Evolutionary conservation across 2,329 filamentous ascomycete genomes (phyloP), one percentile per base, ranked within the genome.

Genomic region (Xylariaceae sp.): DNA sequence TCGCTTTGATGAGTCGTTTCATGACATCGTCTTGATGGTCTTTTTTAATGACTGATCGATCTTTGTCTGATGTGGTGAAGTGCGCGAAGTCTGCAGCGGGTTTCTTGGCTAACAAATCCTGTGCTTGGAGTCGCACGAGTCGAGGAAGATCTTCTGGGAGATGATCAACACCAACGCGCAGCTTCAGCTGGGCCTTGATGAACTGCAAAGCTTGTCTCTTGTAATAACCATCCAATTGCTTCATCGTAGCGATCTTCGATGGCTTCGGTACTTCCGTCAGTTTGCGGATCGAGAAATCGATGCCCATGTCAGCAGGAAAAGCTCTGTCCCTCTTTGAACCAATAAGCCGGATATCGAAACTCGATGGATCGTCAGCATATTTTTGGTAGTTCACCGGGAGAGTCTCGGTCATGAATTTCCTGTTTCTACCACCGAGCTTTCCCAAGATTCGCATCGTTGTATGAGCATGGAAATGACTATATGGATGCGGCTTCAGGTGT

Each of bases 391-490:
- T 76, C 11, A 98, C 77, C n/a, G 84, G 81, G 4, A 91, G 83
- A 2, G 91, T 87, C 36, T 89, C 87, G 4, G 87, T 95, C 70
- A 97, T 84, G 63, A 95, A 98, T 59, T 95, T 96, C 28, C 94
- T 76, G 57, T 98, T 99, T 19, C 93, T 82, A 7, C 93, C 93
- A 34, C 94, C 93, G 11, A 99, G 78, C 64, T 99, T 98, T 12
- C 93, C 93, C 2, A 99, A 75, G 43, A 99, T 98, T 34, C 93
- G 78, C 83, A 98, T 95, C 0, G 93, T 97, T 0, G 93, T 97
- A 61, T 99, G 93, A 1, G 94, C 88, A 59, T 97, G 91, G 64
- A 96, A 95, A 63, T 98, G 94, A 55, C 87, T 95, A 64, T 98
- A 95, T 0, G 93, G 93, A 48, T 90, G 85, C 7, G 93, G 94